Evolutionary conservation across 2,329 filamentous ascomycete species (phyloP).

Genomic region (Fusarium tjaetaba): DNA sequence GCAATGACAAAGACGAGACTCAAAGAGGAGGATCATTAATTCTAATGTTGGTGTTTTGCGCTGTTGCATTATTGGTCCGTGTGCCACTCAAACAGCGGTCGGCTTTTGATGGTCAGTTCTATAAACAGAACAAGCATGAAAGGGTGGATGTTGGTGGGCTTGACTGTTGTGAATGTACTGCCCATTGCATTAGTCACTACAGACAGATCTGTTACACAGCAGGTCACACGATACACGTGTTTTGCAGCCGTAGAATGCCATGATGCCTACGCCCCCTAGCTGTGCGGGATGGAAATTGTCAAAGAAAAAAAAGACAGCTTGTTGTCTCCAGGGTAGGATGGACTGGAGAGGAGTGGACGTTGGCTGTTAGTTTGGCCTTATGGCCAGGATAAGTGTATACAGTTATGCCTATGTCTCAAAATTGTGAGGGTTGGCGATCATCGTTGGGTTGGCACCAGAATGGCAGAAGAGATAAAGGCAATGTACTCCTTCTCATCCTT

Average conservation of each 20-base stretch:
- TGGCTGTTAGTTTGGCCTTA: not conserved
- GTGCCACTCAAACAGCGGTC: not conserved
- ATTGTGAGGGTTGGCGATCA: slow-evolving; percentile 6
- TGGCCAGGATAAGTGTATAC: not conserved
- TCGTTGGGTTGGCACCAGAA: not conserved
- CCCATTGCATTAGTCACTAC: not conserved
- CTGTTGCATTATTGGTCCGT: slow-evolving; percentile 1
- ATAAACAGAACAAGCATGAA: slow-evolving; percentile 28
- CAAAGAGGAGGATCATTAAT: slow-evolving; percentile 5
- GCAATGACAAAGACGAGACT: slow-evolving; percentile 13
- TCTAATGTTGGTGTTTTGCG: not conserved
- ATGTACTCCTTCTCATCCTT: not conserved
- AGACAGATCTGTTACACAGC: not conserved
- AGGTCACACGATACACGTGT: slow-evolving; percentile 16
- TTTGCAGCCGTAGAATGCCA: not conserved
- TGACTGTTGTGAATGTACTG: slow-evolving; percentile 2
- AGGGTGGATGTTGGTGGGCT: slow-evolving; percentile 16
- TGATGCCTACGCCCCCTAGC: not conserved
- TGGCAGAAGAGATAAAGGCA: not conserved
- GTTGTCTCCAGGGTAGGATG: not conserved
- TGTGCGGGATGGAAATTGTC: not conserved
- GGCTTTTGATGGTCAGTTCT: slow-evolving; percentile 8
- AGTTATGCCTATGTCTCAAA: slow-evolving; percentile 3
- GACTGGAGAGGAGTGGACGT: not conserved
- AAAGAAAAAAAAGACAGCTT: not conserved